Percentiles rank a stretch among this genome's conserved stretches.
Conservation (phyloP, 257 asterid species). For the Solanum bulbocastanum region DNA sequence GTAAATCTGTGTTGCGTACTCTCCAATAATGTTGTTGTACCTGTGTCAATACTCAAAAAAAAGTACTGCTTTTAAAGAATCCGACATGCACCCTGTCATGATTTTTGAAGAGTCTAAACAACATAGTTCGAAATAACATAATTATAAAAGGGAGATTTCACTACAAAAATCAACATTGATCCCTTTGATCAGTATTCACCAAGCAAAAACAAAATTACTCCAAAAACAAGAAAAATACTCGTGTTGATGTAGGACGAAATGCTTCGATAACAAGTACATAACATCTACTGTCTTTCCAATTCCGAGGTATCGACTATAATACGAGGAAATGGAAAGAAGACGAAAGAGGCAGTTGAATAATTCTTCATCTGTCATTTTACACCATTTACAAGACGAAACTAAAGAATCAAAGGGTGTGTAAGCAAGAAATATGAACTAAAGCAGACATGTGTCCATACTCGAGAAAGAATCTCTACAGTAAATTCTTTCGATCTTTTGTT, state of each 20-base stretch:
- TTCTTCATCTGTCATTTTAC: constrained; percentile 14
- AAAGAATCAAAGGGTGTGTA: background rate
- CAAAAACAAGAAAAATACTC: background rate
- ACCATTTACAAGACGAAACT: constrained; percentile 20
- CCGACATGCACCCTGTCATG: background rate
- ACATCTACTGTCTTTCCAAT: background rate
- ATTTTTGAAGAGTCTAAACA: background rate
- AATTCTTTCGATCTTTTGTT: constrained; percentile 1
- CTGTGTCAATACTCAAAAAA: background rate
- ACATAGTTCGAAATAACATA: background rate
- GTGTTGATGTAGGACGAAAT: background rate
- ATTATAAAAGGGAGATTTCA: background rate
- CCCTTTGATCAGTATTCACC: background rate
- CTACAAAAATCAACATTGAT: background rate
- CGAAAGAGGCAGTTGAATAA: background rate
- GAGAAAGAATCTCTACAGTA: constrained; percentile 24
- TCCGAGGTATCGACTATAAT: background rate
- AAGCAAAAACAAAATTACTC: background rate
- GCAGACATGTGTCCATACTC: constrained; percentile 3
- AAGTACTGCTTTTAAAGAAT: background rate
- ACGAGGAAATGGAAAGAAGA: background rate
- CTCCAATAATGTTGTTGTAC: background rate
- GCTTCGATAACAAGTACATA: background rate
- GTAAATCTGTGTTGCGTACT: background rate
- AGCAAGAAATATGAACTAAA: constrained; percentile 2